These are phyloP conservation scores for Candida incommunis DNA, from an alignment of 805 yeast species.

Conservation along the genomic window DNA sequence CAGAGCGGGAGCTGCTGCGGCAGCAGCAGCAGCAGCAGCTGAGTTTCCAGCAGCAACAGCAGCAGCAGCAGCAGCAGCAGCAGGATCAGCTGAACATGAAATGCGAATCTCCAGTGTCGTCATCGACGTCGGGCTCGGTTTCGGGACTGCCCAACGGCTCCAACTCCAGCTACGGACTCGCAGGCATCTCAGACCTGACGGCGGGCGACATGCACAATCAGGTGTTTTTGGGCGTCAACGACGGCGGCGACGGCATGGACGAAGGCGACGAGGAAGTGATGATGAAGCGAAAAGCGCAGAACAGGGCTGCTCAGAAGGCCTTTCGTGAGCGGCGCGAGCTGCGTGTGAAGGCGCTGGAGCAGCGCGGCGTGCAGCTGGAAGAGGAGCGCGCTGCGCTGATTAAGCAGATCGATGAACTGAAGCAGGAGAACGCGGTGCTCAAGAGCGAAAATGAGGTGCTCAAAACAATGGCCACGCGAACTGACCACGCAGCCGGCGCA, in stretches of 20 bases:
- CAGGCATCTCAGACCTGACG: too few relatives aligned
- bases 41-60: background rate
- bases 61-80: too few relatives aligned
- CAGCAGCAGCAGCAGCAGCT: background rate
- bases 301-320: constrained; percentile 79
- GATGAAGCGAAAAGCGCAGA: constrained; percentile 58
- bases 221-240: too few relatives aligned
- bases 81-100: too few relatives aligned
- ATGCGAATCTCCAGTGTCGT: too few relatives aligned
- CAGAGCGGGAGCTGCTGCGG: background rate
- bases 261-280: constrained; percentile 27
- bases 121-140: too few relatives aligned
- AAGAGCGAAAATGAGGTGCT: constrained; percentile 49
- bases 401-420: constrained; percentile 36
- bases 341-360: constrained; percentile 51
- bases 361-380: constrained; percentile 44
- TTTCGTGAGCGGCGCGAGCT: constrained; percentile 72
- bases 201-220: too few relatives aligned
- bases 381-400: constrained; percentile 32
- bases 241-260: background rate
- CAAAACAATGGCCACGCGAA: constrained; percentile 19
- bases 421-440: constrained; percentile 40
- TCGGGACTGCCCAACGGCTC: too few relatives aligned
- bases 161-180: too few relatives aligned
- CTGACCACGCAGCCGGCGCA: constrained; percentile 1